Conservation (phyloP, 2,329 filamentous ascomycete species). For the Diaporthe citrichinensis region DNA sequence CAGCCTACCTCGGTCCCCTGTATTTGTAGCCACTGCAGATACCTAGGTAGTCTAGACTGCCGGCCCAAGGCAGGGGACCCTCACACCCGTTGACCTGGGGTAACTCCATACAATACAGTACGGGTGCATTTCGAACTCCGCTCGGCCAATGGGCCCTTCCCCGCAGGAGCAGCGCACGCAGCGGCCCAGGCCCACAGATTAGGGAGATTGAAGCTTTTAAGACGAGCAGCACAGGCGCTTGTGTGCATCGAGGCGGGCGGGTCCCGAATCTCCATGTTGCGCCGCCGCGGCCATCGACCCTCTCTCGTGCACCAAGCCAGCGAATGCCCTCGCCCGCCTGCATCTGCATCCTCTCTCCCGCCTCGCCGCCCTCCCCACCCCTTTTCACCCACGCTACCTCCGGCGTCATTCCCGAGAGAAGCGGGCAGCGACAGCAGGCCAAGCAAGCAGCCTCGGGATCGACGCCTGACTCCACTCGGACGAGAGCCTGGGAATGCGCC, state of each 20-base stretch:
- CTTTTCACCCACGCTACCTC: neutral
- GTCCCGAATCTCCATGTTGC: neutral
- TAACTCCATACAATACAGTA: neutral
- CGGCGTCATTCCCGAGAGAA: neutral
- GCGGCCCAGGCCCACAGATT: constrained; percentile 12
- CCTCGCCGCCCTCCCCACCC: neutral
- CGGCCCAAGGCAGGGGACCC: neutral
- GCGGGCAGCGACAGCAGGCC: neutral
- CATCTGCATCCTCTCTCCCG: neutral
- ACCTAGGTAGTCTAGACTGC: neutral
- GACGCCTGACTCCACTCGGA: constrained; percentile 4
- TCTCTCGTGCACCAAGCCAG: neutral
- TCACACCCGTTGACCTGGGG: neutral
- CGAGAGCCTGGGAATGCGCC: constrained; percentile 26
- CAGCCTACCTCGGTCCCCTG: neutral
- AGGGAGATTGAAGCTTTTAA: constrained; percentile 33
- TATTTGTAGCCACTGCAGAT: no score
- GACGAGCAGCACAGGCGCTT: constrained; percentile 25
- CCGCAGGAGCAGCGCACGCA: neutral
- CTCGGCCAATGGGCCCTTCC: constrained; percentile 6
- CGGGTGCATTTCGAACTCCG: neutral
- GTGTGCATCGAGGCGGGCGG: neutral
- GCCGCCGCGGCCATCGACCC: neutral
- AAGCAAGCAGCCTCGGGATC: neutral
- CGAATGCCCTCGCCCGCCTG: neutral